A percentile compares a stretch with the other conserved stretches of the same genome.
phyloP scores from a whole-genome alignment of 306 rosid genomes.

The Dalbergia cultrata region DNA sequence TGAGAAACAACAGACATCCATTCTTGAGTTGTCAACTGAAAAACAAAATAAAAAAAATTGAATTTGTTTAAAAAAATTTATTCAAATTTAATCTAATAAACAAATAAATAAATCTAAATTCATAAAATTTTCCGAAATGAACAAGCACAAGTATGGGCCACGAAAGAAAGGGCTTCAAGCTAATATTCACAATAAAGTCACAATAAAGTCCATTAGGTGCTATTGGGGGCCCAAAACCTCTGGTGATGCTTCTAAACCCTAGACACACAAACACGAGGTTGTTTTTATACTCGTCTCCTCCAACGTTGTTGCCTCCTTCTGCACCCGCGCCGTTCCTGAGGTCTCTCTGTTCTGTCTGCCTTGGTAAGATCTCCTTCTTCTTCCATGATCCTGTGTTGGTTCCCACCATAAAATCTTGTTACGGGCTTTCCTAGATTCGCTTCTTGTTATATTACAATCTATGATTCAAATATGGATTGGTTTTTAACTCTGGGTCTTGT shows the following conservation, averaged over 20 bases:
- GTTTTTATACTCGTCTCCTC: constrained; percentile 4
- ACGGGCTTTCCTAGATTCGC: background rate
- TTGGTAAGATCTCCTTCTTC: constrained; percentile 44
- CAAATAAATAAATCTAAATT: background rate
- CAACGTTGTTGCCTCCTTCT: background rate
- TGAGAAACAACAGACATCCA: too few species aligned
- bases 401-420: background rate
- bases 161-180: background rate
- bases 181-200: too few species aligned
- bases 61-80: too few species aligned
- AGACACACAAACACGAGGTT: background rate
- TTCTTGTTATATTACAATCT: background rate
- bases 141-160: constrained; percentile 13
- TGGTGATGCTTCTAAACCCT: constrained; percentile 31
- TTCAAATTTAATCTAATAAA: background rate
- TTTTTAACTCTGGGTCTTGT: background rate
- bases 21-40: too few species aligned
- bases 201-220: background rate
- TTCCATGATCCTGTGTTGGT: background rate
- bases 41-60: too few species aligned
- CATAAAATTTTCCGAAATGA: background rate
- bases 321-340: constrained; percentile 42
- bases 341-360: background rate
- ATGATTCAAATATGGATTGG: background rate
- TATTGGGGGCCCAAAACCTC: background rate